These are phyloP conservation scores for Phytophthora capsici DNA, from an alignment of 352 stramenopile genomes.

Conservation along the genomic window DNA sequence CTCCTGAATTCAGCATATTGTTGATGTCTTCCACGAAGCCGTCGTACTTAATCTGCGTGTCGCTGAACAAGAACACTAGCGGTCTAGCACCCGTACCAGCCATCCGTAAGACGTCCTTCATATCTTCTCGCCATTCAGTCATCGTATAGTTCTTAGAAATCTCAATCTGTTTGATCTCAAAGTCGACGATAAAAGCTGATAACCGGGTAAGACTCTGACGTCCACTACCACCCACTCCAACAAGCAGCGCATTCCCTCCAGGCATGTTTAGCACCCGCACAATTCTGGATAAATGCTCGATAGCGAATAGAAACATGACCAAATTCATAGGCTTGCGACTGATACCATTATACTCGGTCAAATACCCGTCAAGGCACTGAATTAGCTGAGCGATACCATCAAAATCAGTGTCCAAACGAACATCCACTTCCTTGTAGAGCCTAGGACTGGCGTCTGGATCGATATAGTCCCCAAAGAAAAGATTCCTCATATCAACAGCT, in stretches of 20 bases:
- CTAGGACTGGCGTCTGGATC: conserved; percentile 77
- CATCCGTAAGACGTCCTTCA: conserved; percentile 92
- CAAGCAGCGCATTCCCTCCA: conserved; percentile 92
- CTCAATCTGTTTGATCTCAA: conserved; percentile 94
- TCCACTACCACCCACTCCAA: conserved; percentile 93
- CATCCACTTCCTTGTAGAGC: conserved; percentile 85
- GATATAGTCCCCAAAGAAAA: conserved; percentile 95
- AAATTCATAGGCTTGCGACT: conserved; percentile 95
- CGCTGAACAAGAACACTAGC: conserved; percentile 95
- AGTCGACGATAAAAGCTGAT: conserved; percentile 94
- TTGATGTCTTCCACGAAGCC: conserved; percentile 97
- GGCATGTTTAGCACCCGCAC: conserved; percentile 95
- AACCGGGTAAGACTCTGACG: conserved; percentile 93
- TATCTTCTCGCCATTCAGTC: conserved; percentile 95
- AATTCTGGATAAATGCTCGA: conserved; percentile 94
- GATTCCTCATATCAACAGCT: conserved; percentile 83
- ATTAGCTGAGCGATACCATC: conserved; percentile 87
- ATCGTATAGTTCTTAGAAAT: conserved; percentile 96
- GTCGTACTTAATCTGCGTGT: conserved; percentile 97
- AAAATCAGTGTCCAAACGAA: conserved; percentile 64
- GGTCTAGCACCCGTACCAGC: conserved; percentile 87
- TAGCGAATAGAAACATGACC: conserved; percentile 97
- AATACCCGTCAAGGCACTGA: conserved; percentile 88
- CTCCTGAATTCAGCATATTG: conserved; percentile 96
- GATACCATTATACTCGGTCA: conserved; percentile 93